phyloP scores from a whole-genome alignment of 2,329 filamentous ascomycete species.

The Ophiostoma quercus region DNA sequence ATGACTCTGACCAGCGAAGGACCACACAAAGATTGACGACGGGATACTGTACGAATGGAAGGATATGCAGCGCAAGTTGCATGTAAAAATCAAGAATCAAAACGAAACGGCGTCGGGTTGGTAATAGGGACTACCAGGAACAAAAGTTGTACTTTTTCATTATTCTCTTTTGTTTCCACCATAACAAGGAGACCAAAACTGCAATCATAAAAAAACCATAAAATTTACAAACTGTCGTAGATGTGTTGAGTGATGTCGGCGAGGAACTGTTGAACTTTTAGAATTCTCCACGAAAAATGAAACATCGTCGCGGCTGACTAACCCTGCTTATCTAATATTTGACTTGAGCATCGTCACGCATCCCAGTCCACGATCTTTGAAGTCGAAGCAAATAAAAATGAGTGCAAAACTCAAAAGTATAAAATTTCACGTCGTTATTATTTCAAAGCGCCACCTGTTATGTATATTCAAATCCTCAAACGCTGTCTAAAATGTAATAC shows the following conservation, averaged over 20 bases:
- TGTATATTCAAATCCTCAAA: not conserved
- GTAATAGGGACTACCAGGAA: slow-evolving; percentile 5
- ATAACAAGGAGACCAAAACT: slow-evolving; percentile 15
- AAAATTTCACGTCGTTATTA: not conserved
- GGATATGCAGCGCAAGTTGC: not conserved
- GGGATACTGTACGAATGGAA: not conserved
- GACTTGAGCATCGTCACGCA: no score
- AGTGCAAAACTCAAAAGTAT: not conserved
- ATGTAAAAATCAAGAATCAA: not conserved
- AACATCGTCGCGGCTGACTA: not conserved
- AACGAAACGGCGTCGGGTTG: slow-evolving; percentile 10
- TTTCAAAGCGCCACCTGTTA: not conserved
- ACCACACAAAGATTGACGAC: not conserved
- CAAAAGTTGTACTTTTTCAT: not conserved
- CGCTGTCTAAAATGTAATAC: not conserved
- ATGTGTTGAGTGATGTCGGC: not conserved
- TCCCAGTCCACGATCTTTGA: not conserved
- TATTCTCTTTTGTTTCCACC: not conserved
- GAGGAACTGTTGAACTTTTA: not conserved
- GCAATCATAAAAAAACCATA: slow-evolving; percentile 16
- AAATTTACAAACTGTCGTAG: not conserved
- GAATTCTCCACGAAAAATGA: not conserved
- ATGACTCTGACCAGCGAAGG: not conserved
- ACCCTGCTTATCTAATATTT: not conserved
- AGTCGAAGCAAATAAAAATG: not conserved